Base-by-base conservation (phyloP, 2,329 filamentous ascomycete genomes). In the Ophiostoma angusticollis region DNA sequence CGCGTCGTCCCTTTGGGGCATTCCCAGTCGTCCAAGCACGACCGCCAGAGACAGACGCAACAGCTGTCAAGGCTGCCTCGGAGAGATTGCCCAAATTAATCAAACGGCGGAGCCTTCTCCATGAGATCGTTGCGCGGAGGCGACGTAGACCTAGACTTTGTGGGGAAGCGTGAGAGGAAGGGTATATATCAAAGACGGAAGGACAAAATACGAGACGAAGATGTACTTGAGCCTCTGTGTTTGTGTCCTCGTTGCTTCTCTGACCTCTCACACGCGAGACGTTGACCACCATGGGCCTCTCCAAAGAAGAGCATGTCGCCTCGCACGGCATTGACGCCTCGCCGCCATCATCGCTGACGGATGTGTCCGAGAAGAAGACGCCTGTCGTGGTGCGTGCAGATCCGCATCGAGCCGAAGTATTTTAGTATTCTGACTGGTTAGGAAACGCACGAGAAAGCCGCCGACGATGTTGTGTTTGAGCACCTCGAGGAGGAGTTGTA, bases 361-460 rank as follows among this genome's bases (percentile, higher is more conserved):
- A 42, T 22, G 2, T 35, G 14, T 5, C 30, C 1, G 27, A 53
- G 45, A 46, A 55, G 39, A 22, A 55, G 46, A 14, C 49, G 43
- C 17, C 19, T 33, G 18, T 19, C n/a, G n/a, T n/a, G n/a, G n/a
- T n/a, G n/a, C n/a, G n/a, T n/a, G n/a, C n/a, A n/a, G n/a, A n/a
- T n/a, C n/a, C n/a, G n/a, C n/a, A n/a, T n/a, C n/a, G n/a, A n/a
- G n/a, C n/a, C n/a, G n/a, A n/a, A n/a, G n/a, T n/a, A n/a, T n/a
- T n/a, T n/a, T n/a, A n/a, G n/a, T n/a, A n/a, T n/a, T n/a, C n/a
- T 27, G 33, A 22, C 17, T 9, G 17, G n/a, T 3, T 9, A 35
- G 37, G 25, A 24, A 17, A 21, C 35, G 6, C 28, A 37, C 3
- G 29, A 35, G 8, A 37, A 28, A 9, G 14, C 25, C 1, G 19